Evolutionary conservation across 179 eudicot genomes (phyloP), one percentile per base, ranked within the genome.

Genomic region (Silene coronaria): DNA sequence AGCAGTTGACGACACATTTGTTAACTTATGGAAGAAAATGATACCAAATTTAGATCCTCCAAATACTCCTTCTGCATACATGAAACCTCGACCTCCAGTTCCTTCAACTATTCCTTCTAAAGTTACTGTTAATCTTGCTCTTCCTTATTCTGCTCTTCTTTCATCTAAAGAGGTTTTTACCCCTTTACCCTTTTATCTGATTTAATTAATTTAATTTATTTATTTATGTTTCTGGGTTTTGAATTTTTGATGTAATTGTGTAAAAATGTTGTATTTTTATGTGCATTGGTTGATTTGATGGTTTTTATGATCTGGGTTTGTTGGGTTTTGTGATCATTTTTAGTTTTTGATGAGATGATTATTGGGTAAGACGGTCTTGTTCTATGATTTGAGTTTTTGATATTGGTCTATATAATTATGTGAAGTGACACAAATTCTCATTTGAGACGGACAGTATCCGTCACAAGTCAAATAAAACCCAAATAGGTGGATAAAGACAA

Each of bases 41-140:
- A 51, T 80, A 34, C 92, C 97, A 17, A 87, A 87, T 76, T 70
- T 87, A 1, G 97, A 91, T 1, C 92, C 92, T 1, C 97, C 97
- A 14, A 79, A 82, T 42, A 91, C 97, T 4, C 95, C 95, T 6
- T 71, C 84, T 28, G 19, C 89, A 46, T 91, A 82, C 80, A 85
- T 85, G 86, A 78, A 74, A 3, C 88, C 92, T 8, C 85, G 95
- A 0, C 97, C 95, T 21, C 75, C 91, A 5, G 85, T 90, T 4
- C 87, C 91, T 6, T 79, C 97, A 14, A 27, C 90, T 12, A 85
- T 92, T 68, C 97, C 97, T 3, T 66, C 96, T 12, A 91, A 91
- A 75, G 84, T 91, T 75, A 90, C 89, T 12, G 84, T 91, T 72
- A 91, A 90, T 75, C 87, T 91, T 75, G 86, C 89, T 30, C 89